A percentile compares a stretch with the other conserved stretches of the same genome.
These are phyloP conservation scores for Skeletonema grethae DNA, from an alignment of 108 stramenopile species.

Conservation along the genomic window DNA sequence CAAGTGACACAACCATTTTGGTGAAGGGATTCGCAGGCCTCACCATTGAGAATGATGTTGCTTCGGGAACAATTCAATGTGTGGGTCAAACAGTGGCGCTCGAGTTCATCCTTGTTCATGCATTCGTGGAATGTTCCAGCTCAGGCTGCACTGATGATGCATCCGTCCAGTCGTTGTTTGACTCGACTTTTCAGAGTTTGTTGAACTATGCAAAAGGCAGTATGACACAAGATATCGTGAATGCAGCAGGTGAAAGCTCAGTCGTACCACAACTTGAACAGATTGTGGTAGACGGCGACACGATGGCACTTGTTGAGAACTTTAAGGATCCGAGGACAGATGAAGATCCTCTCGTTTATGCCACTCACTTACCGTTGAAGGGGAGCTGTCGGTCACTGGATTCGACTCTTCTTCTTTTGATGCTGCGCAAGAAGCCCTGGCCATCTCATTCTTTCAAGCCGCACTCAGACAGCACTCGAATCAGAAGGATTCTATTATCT, in stretches of 20 bases:
- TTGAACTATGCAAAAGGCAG: not conserved
- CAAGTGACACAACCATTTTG: not conserved
- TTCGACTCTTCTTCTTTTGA: not conserved
- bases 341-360: slow-evolving; percentile 1
- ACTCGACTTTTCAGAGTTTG: not conserved
- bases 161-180: not conserved
- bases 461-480: not conserved
- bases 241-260: slow-evolving; percentile 8
- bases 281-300: not conserved
- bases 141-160: not conserved
- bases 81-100: slow-evolving; percentile 4
- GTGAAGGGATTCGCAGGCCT: slow-evolving; percentile 21
- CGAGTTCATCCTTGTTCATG: not conserved
- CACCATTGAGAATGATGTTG: slow-evolving; percentile 10
- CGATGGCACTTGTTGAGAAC: slow-evolving; percentile 14
- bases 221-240: slow-evolving; percentile 5
- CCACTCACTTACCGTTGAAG: slow-evolving; percentile 14
- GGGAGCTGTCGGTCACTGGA: slow-evolving; percentile 18
- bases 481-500: too few species aligned
- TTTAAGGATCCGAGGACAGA: slow-evolving; percentile 13
- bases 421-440: not conserved
- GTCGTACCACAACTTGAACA: slow-evolving; percentile 8
- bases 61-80: slow-evolving; percentile 19
- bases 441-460: slow-evolving; percentile 9
- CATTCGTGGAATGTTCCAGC: not conserved